Percentiles rank a stretch among this genome's conserved stretches.
Conservation (phyloP, 78 protist genomes). For the Protostelium mycophagum region DNA sequence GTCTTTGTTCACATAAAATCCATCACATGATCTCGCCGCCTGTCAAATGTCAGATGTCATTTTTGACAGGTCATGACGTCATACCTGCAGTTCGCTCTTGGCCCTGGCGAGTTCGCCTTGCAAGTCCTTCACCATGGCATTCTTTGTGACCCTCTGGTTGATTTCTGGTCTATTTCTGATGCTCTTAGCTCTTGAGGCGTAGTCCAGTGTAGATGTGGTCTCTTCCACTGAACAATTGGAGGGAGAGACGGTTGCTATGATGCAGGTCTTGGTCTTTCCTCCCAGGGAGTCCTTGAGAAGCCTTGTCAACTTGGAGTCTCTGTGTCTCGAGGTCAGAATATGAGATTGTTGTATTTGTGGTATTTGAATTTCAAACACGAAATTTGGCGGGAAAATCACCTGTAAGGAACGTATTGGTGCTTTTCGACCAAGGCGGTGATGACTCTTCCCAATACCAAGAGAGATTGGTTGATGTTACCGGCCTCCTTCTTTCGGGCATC, state of each 20-base stretch:
- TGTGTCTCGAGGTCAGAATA: too few relatives aligned
- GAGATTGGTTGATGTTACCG: slow-evolving; percentile 85
- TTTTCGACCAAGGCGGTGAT: slow-evolving; percentile 75
- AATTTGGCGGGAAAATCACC: not conserved
- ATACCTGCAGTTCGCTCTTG: not conserved
- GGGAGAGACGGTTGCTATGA: slow-evolving; percentile 93
- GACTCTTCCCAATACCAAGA: slow-evolving; percentile 89
- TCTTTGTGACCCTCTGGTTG: slow-evolving; percentile 79
- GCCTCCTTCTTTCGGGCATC: slow-evolving; percentile 68
- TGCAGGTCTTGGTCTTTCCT: slow-evolving; percentile 89
- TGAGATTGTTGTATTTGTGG: not conserved
- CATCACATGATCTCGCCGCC: not conserved
- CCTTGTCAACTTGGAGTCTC: slow-evolving; percentile 84
- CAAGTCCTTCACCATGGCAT: slow-evolving; percentile 39
- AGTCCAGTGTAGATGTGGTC: slow-evolving; percentile 82
- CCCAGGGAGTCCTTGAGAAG: slow-evolving; percentile 94
- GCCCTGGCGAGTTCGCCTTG: not conserved
- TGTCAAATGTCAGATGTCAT: not conserved
- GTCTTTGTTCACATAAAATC: not conserved
- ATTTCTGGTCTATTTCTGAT: slow-evolving; percentile 83
- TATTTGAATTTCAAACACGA: slow-evolving; percentile 1
- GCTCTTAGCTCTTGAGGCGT: slow-evolving; percentile 83
- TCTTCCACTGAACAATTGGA: slow-evolving; percentile 62
- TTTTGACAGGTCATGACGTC: not conserved
- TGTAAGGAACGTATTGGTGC: slow-evolving; percentile 55